Evolutionary conservation across 352 stramenopile genomes (phyloP), one percentile per base, ranked within the genome.

Genomic region (Pythium dissimile): DNA sequence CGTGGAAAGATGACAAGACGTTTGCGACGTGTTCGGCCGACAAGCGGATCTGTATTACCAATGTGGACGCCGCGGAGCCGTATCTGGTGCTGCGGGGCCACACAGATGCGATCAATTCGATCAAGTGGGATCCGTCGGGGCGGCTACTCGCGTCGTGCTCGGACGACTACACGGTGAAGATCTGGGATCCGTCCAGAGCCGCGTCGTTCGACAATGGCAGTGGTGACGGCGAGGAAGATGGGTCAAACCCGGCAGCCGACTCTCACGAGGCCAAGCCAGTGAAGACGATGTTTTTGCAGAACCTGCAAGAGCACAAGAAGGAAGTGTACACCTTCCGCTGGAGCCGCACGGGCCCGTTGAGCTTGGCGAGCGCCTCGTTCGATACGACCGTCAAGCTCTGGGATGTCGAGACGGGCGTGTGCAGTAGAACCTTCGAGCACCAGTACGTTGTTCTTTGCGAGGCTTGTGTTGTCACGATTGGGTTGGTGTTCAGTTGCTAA

Each of bases 161-260:
- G 2, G 97, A 99, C 66, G 97, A 99, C 76, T 96, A 88, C 63
- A 98, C 96, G 23, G 95, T 98, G 37, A 99, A 99, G 75, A 89
- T 99, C 10, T 98, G 96, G 95, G 90, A 98, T 64, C 82, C 82
- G 8, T 72, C 69, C 16, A 77, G 43, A 35, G 49, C 35, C 9
- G 49, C 49, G 6, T 41, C 54, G 1, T 49, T 54, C 1, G 50
- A 64, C 27, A 64, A 64, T 32, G 62, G 62, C 10, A 34, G 31
- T 2, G n/a, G 53, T 3, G 28, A 58, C 13, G 23, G 13, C 18
- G 55, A 64, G 2, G 62, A 61, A 16, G 49, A 64, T 27, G 47
- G 41, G 3, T 52, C 49, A n/a, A 64, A 54, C 24, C 53, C 62
- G 21, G 60, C 52, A 2, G 51, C 51, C 8, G 57, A 59, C 26